Conservation (phyloP, 2,329 filamentous ascomycete genomes). For the Scleromitrula shiraiana region DNA sequence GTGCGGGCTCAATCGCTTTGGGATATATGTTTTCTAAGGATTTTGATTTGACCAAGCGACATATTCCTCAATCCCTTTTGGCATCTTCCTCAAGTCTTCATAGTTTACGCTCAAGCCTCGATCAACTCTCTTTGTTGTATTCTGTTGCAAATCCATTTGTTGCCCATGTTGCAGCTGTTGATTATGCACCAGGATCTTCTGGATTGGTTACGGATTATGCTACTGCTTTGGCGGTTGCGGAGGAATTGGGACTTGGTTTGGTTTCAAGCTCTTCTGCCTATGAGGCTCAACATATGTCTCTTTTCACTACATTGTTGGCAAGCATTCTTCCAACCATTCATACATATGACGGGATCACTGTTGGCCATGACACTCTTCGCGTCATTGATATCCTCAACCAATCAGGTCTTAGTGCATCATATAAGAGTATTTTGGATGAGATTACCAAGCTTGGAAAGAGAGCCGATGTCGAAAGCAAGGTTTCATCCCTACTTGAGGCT, state of each 20-base stretch:
- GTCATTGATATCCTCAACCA: constrained; percentile 77
- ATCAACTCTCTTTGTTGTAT: constrained; percentile 88
- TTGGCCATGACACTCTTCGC: constrained; percentile 73
- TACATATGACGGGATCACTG: constrained; percentile 78
- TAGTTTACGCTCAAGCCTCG: constrained; percentile 73
- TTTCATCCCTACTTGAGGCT: constrained; percentile 59
- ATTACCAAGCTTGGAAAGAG: constrained; percentile 58
- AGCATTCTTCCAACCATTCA: constrained; percentile 76
- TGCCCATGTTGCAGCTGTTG: constrained; percentile 83
- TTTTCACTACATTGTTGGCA: constrained; percentile 78
- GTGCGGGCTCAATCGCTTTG: constrained; percentile 83
- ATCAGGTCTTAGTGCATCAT: constrained; percentile 58
- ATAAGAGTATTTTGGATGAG: constrained; percentile 56
- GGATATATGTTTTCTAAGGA: constrained; percentile 98
- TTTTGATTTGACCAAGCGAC: constrained; percentile 83
- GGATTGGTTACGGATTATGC: constrained; percentile 82
- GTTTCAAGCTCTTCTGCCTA: constrained; percentile 80
- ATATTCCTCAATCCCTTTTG: constrained; percentile 84
- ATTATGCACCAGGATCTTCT: constrained; percentile 60
- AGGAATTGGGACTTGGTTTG: constrained; percentile 83
- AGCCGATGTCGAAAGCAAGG: constrained; percentile 63
- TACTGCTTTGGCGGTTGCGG: constrained; percentile 68
- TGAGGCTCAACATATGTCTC: constrained; percentile 89
- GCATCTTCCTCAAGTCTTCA: constrained; percentile 77
- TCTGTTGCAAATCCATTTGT: constrained; percentile 88